Conservation (phyloP, 2,329 filamentous ascomycete species). For the Fusarium sambucinum region DNA sequence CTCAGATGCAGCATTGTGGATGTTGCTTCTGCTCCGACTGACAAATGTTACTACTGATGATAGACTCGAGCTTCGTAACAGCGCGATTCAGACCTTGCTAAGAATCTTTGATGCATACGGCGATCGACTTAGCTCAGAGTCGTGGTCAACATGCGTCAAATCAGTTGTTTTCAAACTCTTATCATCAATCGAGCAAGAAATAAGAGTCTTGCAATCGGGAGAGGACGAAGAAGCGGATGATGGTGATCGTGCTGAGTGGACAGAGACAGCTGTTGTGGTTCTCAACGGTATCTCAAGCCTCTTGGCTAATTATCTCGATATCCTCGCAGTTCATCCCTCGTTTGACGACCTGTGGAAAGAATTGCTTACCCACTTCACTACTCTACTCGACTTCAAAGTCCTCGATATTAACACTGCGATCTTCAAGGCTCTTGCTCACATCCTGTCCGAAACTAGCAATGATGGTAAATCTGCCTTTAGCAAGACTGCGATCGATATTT, state of each 20-base stretch:
- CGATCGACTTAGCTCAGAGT: slow-evolving; percentile 79
- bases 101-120: slow-evolving; percentile 94
- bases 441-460: slow-evolving; percentile 66
- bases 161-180: slow-evolving; percentile 84
- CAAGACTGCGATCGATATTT: slow-evolving; percentile 67
- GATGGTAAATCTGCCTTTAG: slow-evolving; percentile 60
- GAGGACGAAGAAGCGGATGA: slow-evolving; percentile 57
- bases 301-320: slow-evolving; percentile 80
- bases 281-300: slow-evolving; percentile 79
- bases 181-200: slow-evolving; percentile 72
- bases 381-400: slow-evolving; percentile 70
- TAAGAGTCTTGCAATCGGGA: slow-evolving; percentile 56
- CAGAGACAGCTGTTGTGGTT: slow-evolving; percentile 80
- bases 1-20: slow-evolving; percentile 80
- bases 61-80: slow-evolving; percentile 82
- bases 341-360: slow-evolving; percentile 82
- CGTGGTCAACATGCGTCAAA: slow-evolving; percentile 87
- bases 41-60: slow-evolving; percentile 78
- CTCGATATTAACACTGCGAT: slow-evolving; percentile 79
- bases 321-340: slow-evolving; percentile 72
- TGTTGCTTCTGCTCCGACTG: slow-evolving; percentile 78
- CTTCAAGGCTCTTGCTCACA: slow-evolving; percentile 74
- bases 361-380: slow-evolving; percentile 76
- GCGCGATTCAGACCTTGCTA: slow-evolving; percentile 89
- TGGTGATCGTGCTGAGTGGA: slow-evolving; percentile 69